These are phyloP conservation scores for Chalaropsis thielavioides DNA, from an alignment of 2,329 filamentous ascomycete genomes.

Conservation along the genomic window DNA sequence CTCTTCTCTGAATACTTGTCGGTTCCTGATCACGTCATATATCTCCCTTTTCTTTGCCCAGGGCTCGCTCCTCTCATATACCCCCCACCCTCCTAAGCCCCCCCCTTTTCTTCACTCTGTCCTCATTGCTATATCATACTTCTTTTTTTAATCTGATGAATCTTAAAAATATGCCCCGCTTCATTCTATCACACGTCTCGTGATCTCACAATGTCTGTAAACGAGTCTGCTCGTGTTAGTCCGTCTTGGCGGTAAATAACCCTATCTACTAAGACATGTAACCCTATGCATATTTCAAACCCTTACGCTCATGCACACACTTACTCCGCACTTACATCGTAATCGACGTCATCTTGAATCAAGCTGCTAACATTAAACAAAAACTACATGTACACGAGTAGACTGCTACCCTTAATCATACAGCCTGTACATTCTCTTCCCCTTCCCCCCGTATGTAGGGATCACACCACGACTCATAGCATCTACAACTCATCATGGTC, in stretches of 20 bases:
- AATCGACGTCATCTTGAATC: background rate
- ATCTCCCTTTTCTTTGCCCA: background rate
- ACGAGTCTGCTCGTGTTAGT: background rate
- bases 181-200: background rate
- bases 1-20: background rate
- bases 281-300: background rate
- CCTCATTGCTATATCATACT: background rate
- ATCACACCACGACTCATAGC: background rate
- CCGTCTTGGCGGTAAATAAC: background rate
- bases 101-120: background rate
- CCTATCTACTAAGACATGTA: background rate
- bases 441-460: too few relatives aligned
- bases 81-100: too few relatives aligned
- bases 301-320: background rate
- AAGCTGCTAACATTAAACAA: background rate
- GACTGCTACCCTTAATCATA: background rate
- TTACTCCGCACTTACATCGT: background rate
- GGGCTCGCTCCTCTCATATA: background rate
- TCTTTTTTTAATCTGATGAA: constrained; percentile 3
- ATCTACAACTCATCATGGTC: constrained; percentile 22
- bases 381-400: background rate
- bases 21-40: background rate
- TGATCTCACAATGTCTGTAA: background rate
- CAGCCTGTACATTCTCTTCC: too few relatives aligned
- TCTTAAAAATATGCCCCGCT: background rate